These are phyloP conservation scores for Platismatia glauca DNA, from an alignment of 495 filamentous ascomycete genomes.

Conservation along the genomic window DNA sequence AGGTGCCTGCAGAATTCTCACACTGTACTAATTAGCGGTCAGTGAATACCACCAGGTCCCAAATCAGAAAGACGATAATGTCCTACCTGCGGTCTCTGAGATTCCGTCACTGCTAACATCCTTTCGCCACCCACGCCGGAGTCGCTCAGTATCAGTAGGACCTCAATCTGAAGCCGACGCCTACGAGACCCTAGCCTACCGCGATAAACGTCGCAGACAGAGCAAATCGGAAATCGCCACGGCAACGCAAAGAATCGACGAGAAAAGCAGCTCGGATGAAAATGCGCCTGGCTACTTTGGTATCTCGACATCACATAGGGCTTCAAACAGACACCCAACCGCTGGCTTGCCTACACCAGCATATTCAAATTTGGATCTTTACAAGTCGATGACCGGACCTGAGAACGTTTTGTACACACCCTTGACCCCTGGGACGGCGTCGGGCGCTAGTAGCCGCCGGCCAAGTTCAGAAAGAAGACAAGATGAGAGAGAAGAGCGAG, in stretches of 20 bases:
- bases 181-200: slow-evolving; percentile 90
- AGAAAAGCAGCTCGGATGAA: slow-evolving; percentile 5
- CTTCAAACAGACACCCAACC: slow-evolving; percentile 5
- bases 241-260: slow-evolving; percentile 2
- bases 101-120: slow-evolving; percentile 68
- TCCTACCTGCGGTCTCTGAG: slow-evolving; percentile 76
- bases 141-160: slow-evolving; percentile 79
- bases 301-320: slow-evolving; percentile 14
- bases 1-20: background rate
- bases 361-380: slow-evolving; percentile 46
- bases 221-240: slow-evolving; percentile 40
- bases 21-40: slow-evolving; percentile 6
- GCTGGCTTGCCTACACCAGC: slow-evolving; percentile 26
- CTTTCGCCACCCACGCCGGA: slow-evolving; percentile 66
- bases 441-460: slow-evolving; percentile 28
- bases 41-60: slow-evolving; percentile 84
- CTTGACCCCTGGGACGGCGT: slow-evolving; percentile 30
- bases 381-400: slow-evolving; percentile 62
- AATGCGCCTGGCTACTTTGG: slow-evolving; percentile 16
- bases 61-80: slow-evolving; percentile 68
- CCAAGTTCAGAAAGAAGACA: slow-evolving; percentile 39
- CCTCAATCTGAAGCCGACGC: slow-evolving; percentile 94
- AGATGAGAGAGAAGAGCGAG: slow-evolving; percentile 54
- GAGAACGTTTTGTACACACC: slow-evolving; percentile 28
- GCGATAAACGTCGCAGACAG: slow-evolving; percentile 70